Conservation (phyloP, 495 filamentous ascomycete genomes). For the Tricharina praecox region DNA sequence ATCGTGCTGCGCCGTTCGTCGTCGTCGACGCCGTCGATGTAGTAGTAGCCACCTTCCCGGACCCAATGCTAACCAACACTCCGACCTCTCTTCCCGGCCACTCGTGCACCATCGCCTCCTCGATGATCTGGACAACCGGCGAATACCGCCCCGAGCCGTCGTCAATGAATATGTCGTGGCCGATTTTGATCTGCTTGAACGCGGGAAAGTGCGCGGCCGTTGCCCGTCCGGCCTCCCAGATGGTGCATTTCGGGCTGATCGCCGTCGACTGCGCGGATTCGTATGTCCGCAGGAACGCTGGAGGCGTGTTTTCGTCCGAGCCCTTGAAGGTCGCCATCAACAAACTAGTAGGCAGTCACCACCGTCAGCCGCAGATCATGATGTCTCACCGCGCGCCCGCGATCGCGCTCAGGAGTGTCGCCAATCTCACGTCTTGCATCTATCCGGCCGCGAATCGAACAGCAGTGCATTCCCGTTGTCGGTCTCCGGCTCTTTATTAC, state of each 20-base stretch:
- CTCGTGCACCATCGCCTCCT: conserved; percentile 83
- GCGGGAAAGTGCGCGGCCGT: conserved; percentile 80
- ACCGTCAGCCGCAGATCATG: too few relatives aligned
- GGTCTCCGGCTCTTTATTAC: background rate
- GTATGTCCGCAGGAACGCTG: conserved; percentile 75
- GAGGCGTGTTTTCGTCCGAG: conserved; percentile 42
- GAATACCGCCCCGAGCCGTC: conserved; percentile 88
- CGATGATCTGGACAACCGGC: conserved; percentile 65
- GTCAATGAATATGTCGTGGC: conserved; percentile 81
- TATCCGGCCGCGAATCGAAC: conserved; percentile 1
- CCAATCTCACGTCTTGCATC: background rate
- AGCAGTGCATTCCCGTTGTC: background rate
- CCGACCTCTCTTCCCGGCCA: conserved; percentile 90
- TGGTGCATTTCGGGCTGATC: conserved; percentile 71
- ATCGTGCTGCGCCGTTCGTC: background rate
- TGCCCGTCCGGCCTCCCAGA: conserved; percentile 91
- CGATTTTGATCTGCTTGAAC: conserved; percentile 92
- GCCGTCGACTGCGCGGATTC: conserved; percentile 78
- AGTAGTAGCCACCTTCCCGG: conserved; percentile 42
- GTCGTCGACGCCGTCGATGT: background rate
- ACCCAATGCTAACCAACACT: conserved; percentile 80
- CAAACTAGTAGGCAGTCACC: background rate
- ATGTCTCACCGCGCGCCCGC: background rate
- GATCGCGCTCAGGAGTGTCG: background rate
- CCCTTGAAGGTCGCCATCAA: conserved; percentile 74